Conservation (phyloP, 2,329 filamentous ascomycete genomes). For the Apiospora koreana region DNA sequence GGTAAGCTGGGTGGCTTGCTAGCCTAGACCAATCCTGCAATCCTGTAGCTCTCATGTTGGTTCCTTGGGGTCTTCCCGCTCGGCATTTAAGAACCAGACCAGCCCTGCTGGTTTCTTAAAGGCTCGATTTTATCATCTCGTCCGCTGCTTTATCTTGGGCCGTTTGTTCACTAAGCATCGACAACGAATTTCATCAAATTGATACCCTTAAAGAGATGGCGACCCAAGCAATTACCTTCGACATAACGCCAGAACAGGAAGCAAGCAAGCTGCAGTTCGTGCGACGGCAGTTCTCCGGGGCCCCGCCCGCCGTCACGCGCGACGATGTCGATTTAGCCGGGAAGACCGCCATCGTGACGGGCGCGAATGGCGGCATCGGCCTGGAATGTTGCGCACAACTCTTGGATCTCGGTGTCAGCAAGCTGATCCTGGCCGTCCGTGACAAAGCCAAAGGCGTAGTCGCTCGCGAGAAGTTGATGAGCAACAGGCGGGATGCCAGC, state of each 20-base stretch:
- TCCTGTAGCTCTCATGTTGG: no score
- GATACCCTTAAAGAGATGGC: not conserved
- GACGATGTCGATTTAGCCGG: not conserved
- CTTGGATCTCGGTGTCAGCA: slow-evolving; percentile 27
- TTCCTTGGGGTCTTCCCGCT: no score
- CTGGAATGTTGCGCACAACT: slow-evolving; percentile 34
- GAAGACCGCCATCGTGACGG: slow-evolving; percentile 29
- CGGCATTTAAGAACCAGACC: no score
- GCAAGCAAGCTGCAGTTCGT: slow-evolving; percentile 15
- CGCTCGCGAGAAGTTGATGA: not conserved
- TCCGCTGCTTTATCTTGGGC: no score
- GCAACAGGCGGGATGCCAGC: slow-evolving; percentile 19
- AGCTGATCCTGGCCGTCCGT: slow-evolving; percentile 34
- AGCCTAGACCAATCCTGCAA: no score
- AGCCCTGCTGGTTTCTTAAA: no score
- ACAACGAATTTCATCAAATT: no score
- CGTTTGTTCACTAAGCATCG: no score
- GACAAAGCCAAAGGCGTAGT: slow-evolving; percentile 27
- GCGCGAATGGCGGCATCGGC: slow-evolving; percentile 34
- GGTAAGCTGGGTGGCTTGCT: no score
- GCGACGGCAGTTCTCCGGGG: slow-evolving; percentile 15
- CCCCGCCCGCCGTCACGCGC: slow-evolving; percentile 10
- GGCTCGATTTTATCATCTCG: no score
- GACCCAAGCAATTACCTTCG: not conserved
- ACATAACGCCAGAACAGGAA: slow-evolving; percentile 12